A percentile compares a stretch with the other conserved stretches of the same genome.
phyloP scores from a whole-genome alignment of 2,329 filamentous ascomycete genomes.

The Botryotinia calthae region DNA sequence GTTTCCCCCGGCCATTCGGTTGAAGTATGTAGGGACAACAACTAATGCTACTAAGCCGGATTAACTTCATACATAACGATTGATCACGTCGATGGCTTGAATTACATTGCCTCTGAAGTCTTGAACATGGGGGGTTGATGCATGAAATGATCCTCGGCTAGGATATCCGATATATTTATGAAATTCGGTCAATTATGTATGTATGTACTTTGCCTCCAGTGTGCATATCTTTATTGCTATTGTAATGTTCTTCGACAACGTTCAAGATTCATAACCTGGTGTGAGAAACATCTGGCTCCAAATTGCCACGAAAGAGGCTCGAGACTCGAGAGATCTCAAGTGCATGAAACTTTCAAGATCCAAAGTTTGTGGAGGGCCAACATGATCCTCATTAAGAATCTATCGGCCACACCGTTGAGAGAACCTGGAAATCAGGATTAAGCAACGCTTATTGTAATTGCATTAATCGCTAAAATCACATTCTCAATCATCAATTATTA shows the following conservation, averaged over 20 bases:
- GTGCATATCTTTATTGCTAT: neutral
- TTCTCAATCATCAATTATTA: neutral
- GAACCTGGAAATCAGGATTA: neutral
- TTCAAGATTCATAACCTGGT: neutral
- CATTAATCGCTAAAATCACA: neutral
- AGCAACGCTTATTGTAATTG: neutral
- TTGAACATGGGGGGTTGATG: neutral
- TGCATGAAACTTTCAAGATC: neutral
- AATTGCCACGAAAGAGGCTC: constrained; percentile 5
- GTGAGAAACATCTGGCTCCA: neutral
- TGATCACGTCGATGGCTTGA: constrained; percentile 3
- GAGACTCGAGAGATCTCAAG: constrained; percentile 5
- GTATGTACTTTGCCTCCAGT: neutral
- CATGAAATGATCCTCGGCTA: constrained; percentile 15
- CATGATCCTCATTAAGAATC: neutral
- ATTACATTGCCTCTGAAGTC: neutral
- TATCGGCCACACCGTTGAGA: neutral
- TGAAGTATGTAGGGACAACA: neutral
- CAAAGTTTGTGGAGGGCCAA: neutral
- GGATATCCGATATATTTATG: neutral
- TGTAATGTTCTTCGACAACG: neutral
- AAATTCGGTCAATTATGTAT: constrained; percentile 2
- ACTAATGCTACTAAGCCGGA: neutral
- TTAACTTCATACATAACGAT: neutral
- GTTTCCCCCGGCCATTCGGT: neutral